phyloP scores from a whole-genome alignment of 805 yeast genomes.

The Sugiyamaella valdiviana region DNA sequence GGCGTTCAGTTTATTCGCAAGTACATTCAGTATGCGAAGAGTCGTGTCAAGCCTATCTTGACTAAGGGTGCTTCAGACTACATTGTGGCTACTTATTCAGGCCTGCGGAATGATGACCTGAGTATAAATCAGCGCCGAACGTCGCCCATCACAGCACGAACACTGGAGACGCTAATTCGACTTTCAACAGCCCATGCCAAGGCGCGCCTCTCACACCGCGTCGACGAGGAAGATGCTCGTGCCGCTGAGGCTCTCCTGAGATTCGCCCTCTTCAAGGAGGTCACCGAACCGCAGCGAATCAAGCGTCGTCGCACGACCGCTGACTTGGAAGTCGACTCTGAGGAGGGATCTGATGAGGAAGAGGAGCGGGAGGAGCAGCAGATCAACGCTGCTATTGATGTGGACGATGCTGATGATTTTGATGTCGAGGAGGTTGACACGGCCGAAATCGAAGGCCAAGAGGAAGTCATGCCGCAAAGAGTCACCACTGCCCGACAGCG shows the following conservation, averaged over 20 bases:
- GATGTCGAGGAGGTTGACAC: slow-evolving; percentile 51
- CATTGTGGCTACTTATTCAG: slow-evolving; percentile 74
- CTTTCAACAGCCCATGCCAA: slow-evolving; percentile 95
- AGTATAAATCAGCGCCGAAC: slow-evolving; percentile 47
- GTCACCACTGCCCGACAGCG: slow-evolving; percentile 25
- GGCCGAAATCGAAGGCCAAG: no score
- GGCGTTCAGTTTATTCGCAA: slow-evolving; percentile 83
- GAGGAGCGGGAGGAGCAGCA: slow-evolving; percentile 40
- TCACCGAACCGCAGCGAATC: slow-evolving; percentile 36
- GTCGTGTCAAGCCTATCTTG: slow-evolving; percentile 73
- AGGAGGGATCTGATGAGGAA: slow-evolving; percentile 42
- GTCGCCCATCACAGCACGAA: slow-evolving; percentile 97
- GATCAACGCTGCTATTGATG: slow-evolving; percentile 9
- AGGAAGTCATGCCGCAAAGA: slow-evolving; percentile 35
- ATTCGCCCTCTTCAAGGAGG: slow-evolving; percentile 80
- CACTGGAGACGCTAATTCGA: slow-evolving; percentile 91
- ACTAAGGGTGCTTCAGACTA: slow-evolving; percentile 70
- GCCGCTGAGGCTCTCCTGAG: slow-evolving; percentile 82
- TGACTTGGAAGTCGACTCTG: slow-evolving; percentile 29
- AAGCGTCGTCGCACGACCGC: slow-evolving; percentile 32
- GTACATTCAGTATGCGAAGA: slow-evolving; percentile 90
- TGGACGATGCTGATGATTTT: slow-evolving; percentile 49
- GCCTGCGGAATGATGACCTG: slow-evolving; percentile 68
- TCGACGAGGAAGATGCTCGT: slow-evolving; percentile 70
- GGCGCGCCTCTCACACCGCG: slow-evolving; percentile 72